Evolutionary conservation across 2,329 filamentous ascomycete species (phyloP), one percentile per base, ranked within the genome.

Genomic region (Aciculosporium take): DNA sequence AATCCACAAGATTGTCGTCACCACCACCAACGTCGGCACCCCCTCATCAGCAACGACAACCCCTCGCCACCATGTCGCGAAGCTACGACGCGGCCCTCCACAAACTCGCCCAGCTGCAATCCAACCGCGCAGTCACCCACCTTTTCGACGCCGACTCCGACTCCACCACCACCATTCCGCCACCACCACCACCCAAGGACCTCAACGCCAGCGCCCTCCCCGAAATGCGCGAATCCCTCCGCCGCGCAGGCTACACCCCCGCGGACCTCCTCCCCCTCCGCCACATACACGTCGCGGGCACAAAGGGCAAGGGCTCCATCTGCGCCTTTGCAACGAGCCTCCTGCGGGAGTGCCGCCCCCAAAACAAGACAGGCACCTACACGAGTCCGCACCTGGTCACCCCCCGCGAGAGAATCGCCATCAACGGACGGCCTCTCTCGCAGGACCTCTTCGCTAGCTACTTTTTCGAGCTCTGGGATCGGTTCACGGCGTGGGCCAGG

Each of bases 301-400:
- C 88, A 4, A 96, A 95, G 59, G 89, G 89, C 45, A 96, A 95
- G 60, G 88, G 88, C 31, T 91, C 84, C 2, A 87, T 86, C 0
- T 85, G 83, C 49, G 82, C 88, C 8, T 89, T 88, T 57, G 74
- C 86, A 17, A 85, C 86, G 12, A 79, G 79, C 2, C 84, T 94
- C 47, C 67, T 94, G n/a, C 64, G 69, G 3, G 65, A 53, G 44
- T 60, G 64, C 34, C 59, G 42, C 46, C 53, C 49, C 58, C n/a
- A n/a, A n/a, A n/a, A n/a, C n/a, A n/a, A n/a, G n/a, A 59, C 91
- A 21, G 87, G 87, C 30, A 76, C 87, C 1, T 94, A 86, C 58
- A 93, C 84, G 1, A 91, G 84, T 28, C 87, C 87, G 9, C 87
- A 94, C 56, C 72, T 94, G 8, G 74, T 87, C 32, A 84, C 80